Conservation (phyloP, 345 rosid genomes). For the Populus deltoides region DNA sequence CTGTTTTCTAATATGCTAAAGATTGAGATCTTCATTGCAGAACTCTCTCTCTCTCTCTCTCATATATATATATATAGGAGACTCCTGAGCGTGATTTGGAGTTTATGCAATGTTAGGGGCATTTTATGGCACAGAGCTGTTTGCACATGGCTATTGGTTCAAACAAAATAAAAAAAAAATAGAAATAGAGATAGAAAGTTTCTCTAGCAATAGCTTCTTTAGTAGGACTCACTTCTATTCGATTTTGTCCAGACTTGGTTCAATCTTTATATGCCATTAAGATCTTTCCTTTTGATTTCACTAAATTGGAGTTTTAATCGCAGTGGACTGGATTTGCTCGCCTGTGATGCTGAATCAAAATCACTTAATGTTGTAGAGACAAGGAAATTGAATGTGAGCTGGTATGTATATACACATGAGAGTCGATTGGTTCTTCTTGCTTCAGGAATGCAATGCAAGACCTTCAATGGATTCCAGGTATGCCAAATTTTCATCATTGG, state of each 20-base stretch:
- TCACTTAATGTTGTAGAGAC: constrained; percentile 77
- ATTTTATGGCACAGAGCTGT: not conserved
- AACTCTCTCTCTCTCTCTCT: not conserved
- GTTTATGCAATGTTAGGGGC: not conserved
- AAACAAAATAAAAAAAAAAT: not conserved
- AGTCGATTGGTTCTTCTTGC: constrained; percentile 97
- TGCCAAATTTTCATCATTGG: constrained; percentile 2
- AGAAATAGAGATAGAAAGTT: not conserved
- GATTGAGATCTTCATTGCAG: not conserved
- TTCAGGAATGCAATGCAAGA: constrained; percentile 94
- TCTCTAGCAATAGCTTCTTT: not conserved
- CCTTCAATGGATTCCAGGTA: constrained; percentile 90
- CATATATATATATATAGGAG: not conserved
- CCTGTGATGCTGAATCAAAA: constrained; percentile 55
- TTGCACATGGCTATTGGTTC: not conserved
- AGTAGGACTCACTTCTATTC: not conserved
- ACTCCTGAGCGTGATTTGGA: not conserved
- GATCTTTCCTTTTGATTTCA: not conserved
- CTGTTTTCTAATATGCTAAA: not conserved
- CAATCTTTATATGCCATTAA: not conserved
- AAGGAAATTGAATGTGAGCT: constrained; percentile 61
- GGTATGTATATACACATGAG: constrained; percentile 94
- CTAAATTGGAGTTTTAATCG: constrained; percentile 24
- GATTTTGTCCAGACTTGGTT: not conserved
- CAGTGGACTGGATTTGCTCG: constrained; percentile 93